phyloP scores from a whole-genome alignment of 345 rosid species.

The Draba incana region DNA sequence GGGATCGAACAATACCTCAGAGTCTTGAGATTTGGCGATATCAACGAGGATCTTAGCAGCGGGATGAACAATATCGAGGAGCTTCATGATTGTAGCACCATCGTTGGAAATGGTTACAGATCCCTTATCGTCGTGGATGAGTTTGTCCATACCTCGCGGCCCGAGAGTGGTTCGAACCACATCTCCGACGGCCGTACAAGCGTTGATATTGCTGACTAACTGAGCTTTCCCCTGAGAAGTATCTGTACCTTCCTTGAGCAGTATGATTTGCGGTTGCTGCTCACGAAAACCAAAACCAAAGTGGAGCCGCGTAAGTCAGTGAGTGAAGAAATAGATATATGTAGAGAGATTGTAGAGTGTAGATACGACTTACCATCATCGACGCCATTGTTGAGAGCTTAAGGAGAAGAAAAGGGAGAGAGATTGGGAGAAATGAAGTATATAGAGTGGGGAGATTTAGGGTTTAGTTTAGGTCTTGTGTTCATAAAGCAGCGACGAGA shows the following conservation, averaged over 20 bases:
- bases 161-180: conserved; percentile 92
- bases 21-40: conserved; percentile 98
- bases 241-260: conserved; percentile 96
- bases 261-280: conserved; percentile 99
- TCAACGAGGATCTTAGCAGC: conserved; percentile 99
- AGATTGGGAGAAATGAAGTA: conserved; percentile 13
- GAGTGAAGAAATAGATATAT: neutral
- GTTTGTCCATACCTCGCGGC: conserved; percentile 98
- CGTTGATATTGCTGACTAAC: conserved; percentile 94
- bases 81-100: conserved; percentile 98
- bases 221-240: conserved; percentile 97
- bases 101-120: conserved; percentile 94
- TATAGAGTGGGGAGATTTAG: conserved; percentile 31
- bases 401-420: conserved; percentile 15
- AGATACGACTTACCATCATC: conserved; percentile 48
- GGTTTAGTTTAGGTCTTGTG: conserved; percentile 39
- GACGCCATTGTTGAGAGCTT: conserved; percentile 49
- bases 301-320: conserved; percentile 7
- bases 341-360: neutral
- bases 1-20: conserved; percentile 58
- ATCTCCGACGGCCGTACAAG: conserved; percentile 92
- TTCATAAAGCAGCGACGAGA: conserved; percentile 24
- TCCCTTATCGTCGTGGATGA: conserved; percentile 96
- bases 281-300: conserved; percentile 16
- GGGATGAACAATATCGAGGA: conserved; percentile 92